phyloP scores from a whole-genome alignment of 163 green algal species.

The Chlamydomonas reinhardtii region DNA sequence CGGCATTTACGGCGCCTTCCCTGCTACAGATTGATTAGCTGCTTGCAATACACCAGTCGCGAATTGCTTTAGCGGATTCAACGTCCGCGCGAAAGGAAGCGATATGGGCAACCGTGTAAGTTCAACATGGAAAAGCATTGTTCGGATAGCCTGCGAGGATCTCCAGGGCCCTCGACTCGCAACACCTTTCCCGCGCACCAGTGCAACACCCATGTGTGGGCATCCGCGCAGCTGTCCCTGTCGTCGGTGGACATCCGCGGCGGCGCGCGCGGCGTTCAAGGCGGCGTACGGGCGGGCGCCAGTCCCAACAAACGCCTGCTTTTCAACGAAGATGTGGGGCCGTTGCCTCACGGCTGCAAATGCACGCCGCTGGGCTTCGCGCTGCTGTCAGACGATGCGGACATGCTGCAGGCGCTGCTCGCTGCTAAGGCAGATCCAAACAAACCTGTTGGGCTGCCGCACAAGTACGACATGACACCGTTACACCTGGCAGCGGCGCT shows the following conservation, averaged over 20 bases:
- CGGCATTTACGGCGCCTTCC: too few relatives aligned
- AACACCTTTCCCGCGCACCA: too few relatives aligned
- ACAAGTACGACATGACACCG: background rate
- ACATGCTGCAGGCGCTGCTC: background rate
- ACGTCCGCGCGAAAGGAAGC: too few relatives aligned
- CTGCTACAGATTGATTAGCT: too few relatives aligned
- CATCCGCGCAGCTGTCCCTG: background rate
- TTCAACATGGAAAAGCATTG: too few relatives aligned
- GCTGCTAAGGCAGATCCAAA: background rate
- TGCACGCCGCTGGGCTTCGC: background rate
- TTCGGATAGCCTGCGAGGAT: too few relatives aligned
- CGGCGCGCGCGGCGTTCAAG: background rate
- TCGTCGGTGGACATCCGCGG: background rate
- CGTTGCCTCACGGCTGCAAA: background rate
- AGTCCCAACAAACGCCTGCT: background rate
- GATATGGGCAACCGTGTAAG: too few relatives aligned
- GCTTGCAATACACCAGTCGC: too few relatives aligned
- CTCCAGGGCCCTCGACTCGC: too few relatives aligned
- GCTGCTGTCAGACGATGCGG: background rate
- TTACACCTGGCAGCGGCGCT: background rate
- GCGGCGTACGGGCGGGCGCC: background rate
- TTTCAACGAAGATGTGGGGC: background rate
- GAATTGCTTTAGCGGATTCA: too few relatives aligned
- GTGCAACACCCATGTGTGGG: too few relatives aligned
- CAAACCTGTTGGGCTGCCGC: background rate